A percentile compares a stretch with the other conserved stretches of the same genome.
These are phyloP conservation scores for Clonostachys chloroleuca DNA, from an alignment of 2,329 filamentous ascomycete genomes.

Conservation along the genomic window DNA sequence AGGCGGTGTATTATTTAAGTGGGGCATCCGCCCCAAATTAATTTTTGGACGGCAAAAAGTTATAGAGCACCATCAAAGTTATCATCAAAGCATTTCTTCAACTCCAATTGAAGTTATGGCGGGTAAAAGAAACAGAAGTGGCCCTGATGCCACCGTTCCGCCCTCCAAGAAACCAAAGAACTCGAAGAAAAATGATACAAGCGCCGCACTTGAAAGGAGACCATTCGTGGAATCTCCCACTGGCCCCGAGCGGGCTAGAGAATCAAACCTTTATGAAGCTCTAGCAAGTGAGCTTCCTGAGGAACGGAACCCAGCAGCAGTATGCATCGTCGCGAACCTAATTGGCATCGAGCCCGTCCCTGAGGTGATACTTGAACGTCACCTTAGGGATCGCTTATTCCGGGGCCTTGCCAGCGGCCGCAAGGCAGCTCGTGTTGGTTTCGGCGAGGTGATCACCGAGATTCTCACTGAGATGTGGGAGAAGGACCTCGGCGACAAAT, in stretches of 20 bases:
- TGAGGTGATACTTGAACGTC: constrained; percentile 50
- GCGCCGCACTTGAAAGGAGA: constrained; percentile 19
- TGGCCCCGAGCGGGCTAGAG: constrained; percentile 50
- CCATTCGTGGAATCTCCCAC: constrained; percentile 47
- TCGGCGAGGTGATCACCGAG: constrained; percentile 84
- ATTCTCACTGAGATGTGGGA: constrained; percentile 66
- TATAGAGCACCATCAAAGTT: no score
- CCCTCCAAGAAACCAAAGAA: constrained; percentile 24
- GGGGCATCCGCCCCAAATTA: no score
- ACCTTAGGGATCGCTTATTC: constrained; percentile 68
- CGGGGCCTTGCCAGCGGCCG: constrained; percentile 85
- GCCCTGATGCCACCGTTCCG: constrained; percentile 18
- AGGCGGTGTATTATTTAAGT: no score
- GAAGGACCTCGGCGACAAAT: constrained; percentile 33
- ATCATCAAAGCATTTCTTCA: background rate
- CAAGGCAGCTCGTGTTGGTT: constrained; percentile 84
- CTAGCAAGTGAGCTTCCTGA: constrained; percentile 54
- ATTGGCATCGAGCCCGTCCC: constrained; percentile 39
- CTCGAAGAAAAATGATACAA: constrained; percentile 8
- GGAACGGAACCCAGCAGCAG: constrained; percentile 54
- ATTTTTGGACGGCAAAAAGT: no score
- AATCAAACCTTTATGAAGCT: constrained; percentile 55
- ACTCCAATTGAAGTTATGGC: constrained; percentile 10
- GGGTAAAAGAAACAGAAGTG: constrained; percentile 28
- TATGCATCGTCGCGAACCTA: constrained; percentile 52